Conservation (phyloP, 495 filamentous ascomycete genomes). For the Aspergillus indologenus region DNA sequence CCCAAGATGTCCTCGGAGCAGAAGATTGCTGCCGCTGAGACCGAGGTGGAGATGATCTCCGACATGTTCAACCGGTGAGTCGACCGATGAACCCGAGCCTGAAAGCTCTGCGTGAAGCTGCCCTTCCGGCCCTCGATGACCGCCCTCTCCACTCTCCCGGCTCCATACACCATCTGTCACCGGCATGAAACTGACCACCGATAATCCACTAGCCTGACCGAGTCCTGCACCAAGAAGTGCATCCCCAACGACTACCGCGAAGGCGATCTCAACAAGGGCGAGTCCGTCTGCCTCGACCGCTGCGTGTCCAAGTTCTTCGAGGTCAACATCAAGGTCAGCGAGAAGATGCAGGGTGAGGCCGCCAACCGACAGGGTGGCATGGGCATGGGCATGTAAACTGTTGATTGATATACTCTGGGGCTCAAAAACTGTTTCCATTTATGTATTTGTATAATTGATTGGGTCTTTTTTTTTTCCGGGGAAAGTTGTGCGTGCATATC, state of each 20-base stretch:
- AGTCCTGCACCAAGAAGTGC: constrained; percentile 90
- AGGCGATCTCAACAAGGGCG: constrained; percentile 94
- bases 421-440: neutral
- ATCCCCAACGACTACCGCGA: constrained; percentile 89
- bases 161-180: constrained; percentile 1
- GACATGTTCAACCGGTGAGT: constrained; percentile 93
- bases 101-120: neutral
- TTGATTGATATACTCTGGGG: constrained; percentile 1
- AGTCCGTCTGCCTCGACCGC: constrained; percentile 94
- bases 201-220: constrained; percentile 34
- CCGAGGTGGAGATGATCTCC: constrained; percentile 86
- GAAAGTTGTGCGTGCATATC: neutral
- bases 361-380: constrained; percentile 44
- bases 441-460: constrained; percentile 11
- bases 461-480: constrained; percentile 8
- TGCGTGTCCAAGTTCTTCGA: constrained; percentile 98
- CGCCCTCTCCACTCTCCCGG: neutral
- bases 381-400: constrained; percentile 50
- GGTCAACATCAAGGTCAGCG: constrained; percentile 87
- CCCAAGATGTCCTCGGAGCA: constrained; percentile 89
- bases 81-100: neutral
- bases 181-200: neutral
- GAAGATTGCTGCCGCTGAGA: constrained; percentile 92
- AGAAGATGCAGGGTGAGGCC: constrained; percentile 73
- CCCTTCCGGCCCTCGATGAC: neutral